Evolutionary conservation across 176 grass and related monocot species (phyloP).

Genomic region (Areca catechu): DNA sequence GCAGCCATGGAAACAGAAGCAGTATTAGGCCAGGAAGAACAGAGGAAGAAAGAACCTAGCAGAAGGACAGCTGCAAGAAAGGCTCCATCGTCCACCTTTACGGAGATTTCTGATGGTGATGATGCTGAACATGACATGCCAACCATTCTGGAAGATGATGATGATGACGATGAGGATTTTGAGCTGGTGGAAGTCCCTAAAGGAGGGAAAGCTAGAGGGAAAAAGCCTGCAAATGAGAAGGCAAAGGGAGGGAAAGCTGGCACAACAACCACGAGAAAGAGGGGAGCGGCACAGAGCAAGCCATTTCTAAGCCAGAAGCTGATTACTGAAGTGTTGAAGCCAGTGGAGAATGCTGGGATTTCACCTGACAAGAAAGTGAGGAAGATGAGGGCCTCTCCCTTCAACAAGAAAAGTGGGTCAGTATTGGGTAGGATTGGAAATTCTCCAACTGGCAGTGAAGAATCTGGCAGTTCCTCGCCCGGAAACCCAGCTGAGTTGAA

Average conservation of each 20-base stretch:
- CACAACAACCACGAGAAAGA: slow-evolving; percentile 17
- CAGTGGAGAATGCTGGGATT: slow-evolving; percentile 24
- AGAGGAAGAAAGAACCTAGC: slow-evolving; percentile 24
- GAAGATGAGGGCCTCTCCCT: slow-evolving; percentile 59
- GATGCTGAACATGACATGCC: not conserved
- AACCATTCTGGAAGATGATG: slow-evolving; percentile 15
- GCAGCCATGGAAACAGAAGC: slow-evolving; percentile 23
- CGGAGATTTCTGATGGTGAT: slow-evolving; percentile 29
- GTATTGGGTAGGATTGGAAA: slow-evolving; percentile 19
- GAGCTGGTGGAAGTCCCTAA: slow-evolving; percentile 8
- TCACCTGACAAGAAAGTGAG: slow-evolving; percentile 60
- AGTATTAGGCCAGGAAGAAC: slow-evolving; percentile 9
- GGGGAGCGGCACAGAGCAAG: slow-evolving; percentile 25
- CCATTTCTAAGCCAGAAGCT: slow-evolving; percentile 17
- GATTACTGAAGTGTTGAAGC: slow-evolving; percentile 32
- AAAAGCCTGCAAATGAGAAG: slow-evolving; percentile 28
- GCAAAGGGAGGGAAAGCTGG: slow-evolving; percentile 3
- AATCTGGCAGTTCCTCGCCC: slow-evolving; percentile 19
- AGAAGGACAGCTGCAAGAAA: slow-evolving; percentile 39
- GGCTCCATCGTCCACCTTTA: slow-evolving; percentile 16
- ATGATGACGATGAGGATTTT: slow-evolving; percentile 27
- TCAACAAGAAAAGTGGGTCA: slow-evolving; percentile 69
- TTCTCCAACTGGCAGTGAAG: slow-evolving; percentile 19
- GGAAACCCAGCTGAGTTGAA: slow-evolving; percentile 9
- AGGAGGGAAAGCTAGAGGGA: slow-evolving; percentile 44